A percentile compares a stretch with the other conserved stretches of the same genome.
Evolutionary conservation across 1,284 basidiomycete species (phyloP).

Genomic region (Pisolithus thermaeus): DNA sequence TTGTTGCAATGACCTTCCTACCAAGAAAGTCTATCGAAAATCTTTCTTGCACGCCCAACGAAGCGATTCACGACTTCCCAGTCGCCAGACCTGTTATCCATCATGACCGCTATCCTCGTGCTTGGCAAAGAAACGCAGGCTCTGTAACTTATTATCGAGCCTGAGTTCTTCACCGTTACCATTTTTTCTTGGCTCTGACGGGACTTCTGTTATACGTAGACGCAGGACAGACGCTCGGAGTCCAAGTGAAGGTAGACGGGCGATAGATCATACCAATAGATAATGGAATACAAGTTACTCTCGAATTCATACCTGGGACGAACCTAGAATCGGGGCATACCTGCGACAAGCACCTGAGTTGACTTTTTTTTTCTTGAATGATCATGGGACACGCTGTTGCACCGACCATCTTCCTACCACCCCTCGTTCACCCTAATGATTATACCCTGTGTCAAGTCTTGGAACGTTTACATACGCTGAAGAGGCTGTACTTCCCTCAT

Average conservation of each 20-base stretch:
- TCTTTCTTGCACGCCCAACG: too few species aligned
- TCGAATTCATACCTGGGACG: too few species aligned
- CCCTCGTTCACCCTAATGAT: constrained; percentile 36
- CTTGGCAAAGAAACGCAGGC: constrained; percentile 28
- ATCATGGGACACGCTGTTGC: constrained; percentile 17
- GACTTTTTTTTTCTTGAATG: neutral
- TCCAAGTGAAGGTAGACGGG: constrained; percentile 23
- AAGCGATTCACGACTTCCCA: too few species aligned
- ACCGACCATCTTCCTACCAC: constrained; percentile 45
- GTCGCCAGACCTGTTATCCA: too few species aligned
- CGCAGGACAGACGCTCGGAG: constrained; percentile 7
- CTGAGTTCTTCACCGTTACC: constrained; percentile 11
- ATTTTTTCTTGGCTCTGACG: constrained; percentile 3
- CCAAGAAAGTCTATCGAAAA: too few species aligned
- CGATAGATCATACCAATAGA: neutral
- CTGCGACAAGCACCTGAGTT: neutral
- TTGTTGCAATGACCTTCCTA: too few species aligned
- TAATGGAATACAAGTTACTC: too few species aligned
- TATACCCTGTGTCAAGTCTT: constrained; percentile 30
- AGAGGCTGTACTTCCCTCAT: constrained; percentile 39
- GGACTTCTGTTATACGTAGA: neutral
- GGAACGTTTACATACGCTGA: constrained; percentile 36
- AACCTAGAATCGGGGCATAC: too few species aligned
- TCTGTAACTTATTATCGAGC: constrained; percentile 9
- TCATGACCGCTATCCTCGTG: constrained; percentile 7